phyloP scores from a whole-genome alignment of 495 filamentous ascomycete species.

The Penicillium fimorum region DNA sequence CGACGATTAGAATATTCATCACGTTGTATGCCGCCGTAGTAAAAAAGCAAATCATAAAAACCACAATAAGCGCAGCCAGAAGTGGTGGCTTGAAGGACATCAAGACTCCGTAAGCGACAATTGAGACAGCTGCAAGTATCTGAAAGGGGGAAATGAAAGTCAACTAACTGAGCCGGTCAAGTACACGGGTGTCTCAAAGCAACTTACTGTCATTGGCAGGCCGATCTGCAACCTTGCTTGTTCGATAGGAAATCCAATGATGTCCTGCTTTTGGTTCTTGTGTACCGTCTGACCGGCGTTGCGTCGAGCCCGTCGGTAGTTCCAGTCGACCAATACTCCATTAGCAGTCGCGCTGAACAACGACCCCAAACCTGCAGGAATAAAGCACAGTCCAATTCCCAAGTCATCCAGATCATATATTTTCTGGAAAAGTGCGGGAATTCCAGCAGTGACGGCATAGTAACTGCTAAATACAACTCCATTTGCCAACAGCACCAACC shows the following conservation, averaged over 20 bases:
- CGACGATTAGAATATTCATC: slow-evolving; percentile 49
- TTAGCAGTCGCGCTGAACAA: slow-evolving; percentile 72
- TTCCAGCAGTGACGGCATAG: slow-evolving; percentile 36
- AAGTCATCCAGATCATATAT: slow-evolving; percentile 36
- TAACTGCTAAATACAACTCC: slow-evolving; percentile 37
- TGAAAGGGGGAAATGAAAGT: slow-evolving; percentile 2
- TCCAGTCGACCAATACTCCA: slow-evolving; percentile 62
- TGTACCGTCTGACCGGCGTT: slow-evolving; percentile 36
- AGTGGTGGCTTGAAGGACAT: slow-evolving; percentile 33
- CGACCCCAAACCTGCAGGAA: slow-evolving; percentile 53
- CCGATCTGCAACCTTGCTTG: slow-evolving; percentile 41
- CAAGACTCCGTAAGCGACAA: slow-evolving; percentile 19
- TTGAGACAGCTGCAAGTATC: slow-evolving; percentile 18
- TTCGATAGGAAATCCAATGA: slow-evolving; percentile 45
- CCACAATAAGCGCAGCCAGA: slow-evolving; percentile 47
- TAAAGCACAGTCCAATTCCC: slow-evolving; percentile 37
- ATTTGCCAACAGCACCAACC: slow-evolving; percentile 50
- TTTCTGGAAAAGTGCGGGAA: slow-evolving; percentile 29
- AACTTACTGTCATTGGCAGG: slow-evolving; percentile 31
- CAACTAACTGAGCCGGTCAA: background rate
- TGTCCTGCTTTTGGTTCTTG: slow-evolving; percentile 39
- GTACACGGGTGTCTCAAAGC: background rate
- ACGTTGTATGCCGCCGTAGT: slow-evolving; percentile 55
- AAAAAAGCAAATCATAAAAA: slow-evolving; percentile 52
- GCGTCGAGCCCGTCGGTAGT: slow-evolving; percentile 38